phyloP scores from a whole-genome alignment of 805 yeast species.

The Sungouiozyma ichnusensis region DNA sequence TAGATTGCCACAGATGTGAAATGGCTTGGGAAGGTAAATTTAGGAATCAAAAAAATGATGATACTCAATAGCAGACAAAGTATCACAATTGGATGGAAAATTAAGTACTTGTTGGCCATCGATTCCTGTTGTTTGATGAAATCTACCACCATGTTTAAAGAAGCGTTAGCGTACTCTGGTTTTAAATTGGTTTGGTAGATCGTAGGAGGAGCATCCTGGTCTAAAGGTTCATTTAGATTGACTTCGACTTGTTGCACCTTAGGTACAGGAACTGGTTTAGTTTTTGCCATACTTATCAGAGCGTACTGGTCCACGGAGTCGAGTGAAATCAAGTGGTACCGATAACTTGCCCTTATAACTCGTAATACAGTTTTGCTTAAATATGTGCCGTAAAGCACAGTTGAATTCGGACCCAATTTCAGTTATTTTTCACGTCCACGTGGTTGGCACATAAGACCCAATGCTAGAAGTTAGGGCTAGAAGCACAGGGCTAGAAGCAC shows the following conservation, averaged over 20 bases:
- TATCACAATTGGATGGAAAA: slow-evolving; percentile 37
- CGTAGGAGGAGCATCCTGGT: slow-evolving; percentile 40
- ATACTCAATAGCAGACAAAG: slow-evolving; percentile 9
- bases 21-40: slow-evolving; percentile 12
- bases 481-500: no score
- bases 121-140: slow-evolving; percentile 39
- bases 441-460: no score
- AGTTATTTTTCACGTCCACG: no score
- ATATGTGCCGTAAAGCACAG: no score
- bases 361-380: no score
- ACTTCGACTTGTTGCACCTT: slow-evolving; percentile 37
- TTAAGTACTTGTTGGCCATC: slow-evolving; percentile 34
- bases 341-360: no score
- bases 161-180: slow-evolving; percentile 52
- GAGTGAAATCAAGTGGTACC: no score
- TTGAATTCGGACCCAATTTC: no score
- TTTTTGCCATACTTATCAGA: neutral
- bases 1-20: slow-evolving; percentile 14
- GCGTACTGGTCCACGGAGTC: no score
- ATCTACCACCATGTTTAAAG: slow-evolving; percentile 55
- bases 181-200: slow-evolving; percentile 39
- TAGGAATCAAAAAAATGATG: slow-evolving; percentile 14
- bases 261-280: slow-evolving; percentile 1
- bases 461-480: no score
- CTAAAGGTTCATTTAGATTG: slow-evolving; percentile 45